Evolutionary conservation across 2,329 filamentous ascomycete genomes (phyloP).

Genomic region (Colletotrichum godetiae): DNA sequence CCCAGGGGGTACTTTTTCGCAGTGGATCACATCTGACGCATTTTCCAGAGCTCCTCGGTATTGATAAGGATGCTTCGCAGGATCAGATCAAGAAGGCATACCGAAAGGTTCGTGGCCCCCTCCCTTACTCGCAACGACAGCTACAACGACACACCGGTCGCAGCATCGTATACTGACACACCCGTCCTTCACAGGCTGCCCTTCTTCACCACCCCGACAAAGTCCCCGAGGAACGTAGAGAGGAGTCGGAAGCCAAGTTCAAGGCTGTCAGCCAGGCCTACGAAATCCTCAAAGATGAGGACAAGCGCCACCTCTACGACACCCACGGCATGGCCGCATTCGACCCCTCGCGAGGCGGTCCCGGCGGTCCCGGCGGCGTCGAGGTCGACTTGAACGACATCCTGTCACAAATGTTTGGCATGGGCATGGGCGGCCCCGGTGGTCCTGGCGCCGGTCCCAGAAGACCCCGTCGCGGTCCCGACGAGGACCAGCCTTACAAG

Average conservation of each 20-base stretch:
- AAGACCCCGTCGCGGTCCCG: conserved; percentile 76
- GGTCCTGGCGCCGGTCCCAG: conserved; percentile 64
- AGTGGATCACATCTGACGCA: conserved; percentile 37
- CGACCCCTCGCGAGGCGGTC: conserved; percentile 73
- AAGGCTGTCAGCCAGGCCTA: conserved; percentile 94
- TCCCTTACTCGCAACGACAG: background rate
- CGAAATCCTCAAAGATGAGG: conserved; percentile 96
- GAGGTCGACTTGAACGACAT: conserved; percentile 92
- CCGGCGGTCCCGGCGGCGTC: conserved; percentile 70
- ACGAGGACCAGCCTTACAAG: conserved; percentile 92
- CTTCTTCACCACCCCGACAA: conserved; percentile 95
- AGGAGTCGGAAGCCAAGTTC: conserved; percentile 90
- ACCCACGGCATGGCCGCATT: conserved; percentile 96
- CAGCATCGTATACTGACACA: conserved; percentile 31
- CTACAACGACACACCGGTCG: conserved; percentile 38
- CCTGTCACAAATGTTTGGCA: conserved; percentile 90
- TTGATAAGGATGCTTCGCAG: conserved; percentile 77
- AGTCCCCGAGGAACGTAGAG: conserved; percentile 85
- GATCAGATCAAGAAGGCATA: conserved; percentile 95
- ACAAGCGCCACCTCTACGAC: conserved; percentile 93
- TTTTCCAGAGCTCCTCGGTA: conserved; percentile 78
- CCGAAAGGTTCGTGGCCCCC: conserved; percentile 75
- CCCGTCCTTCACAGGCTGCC: conserved; percentile 70
- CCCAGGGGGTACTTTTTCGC: conserved; percentile 21
- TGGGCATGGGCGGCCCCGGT: conserved; percentile 66